phyloP scores from a whole-genome alignment of 306 rosid species.

The apple (Malus domestica) region DNA sequence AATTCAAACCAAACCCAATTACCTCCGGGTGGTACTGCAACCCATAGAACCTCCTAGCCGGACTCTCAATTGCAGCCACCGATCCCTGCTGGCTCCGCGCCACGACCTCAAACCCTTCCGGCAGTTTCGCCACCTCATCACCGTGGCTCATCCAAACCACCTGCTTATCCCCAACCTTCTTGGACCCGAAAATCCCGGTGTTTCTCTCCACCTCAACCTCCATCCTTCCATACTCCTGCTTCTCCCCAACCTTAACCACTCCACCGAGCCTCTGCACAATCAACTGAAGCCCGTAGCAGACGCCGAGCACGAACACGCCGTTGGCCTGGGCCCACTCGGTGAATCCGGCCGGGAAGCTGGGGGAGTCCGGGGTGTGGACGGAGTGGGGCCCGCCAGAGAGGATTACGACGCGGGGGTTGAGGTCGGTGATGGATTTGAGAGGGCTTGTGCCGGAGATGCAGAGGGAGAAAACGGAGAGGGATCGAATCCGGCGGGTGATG shows the following conservation, averaged over 20 bases:
- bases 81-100: slow-evolving; percentile 80
- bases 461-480: slow-evolving; percentile 79
- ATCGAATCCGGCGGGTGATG: slow-evolving; percentile 88
- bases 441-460: slow-evolving; percentile 77
- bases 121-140: slow-evolving; percentile 63
- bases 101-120: slow-evolving; percentile 59
- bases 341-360: slow-evolving; percentile 67
- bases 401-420: slow-evolving; percentile 65
- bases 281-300: slow-evolving; percentile 90
- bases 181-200: slow-evolving; percentile 38
- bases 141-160: slow-evolving; percentile 98
- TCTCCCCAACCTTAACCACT: slow-evolving; percentile 54
- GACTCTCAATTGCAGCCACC: slow-evolving; percentile 62
- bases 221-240: slow-evolving; percentile 93
- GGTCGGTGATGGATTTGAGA: slow-evolving; percentile 54
- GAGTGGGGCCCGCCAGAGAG: slow-evolving; percentile 99
- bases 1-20: not conserved
- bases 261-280: slow-evolving; percentile 86
- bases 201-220: slow-evolving; percentile 48
- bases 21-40: slow-evolving; percentile 99
- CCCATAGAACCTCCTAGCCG: slow-evolving; percentile 54
- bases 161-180: slow-evolving; percentile 42
- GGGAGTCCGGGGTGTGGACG: slow-evolving; percentile 71
- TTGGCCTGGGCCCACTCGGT: slow-evolving; percentile 64
- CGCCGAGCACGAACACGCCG: slow-evolving; percentile 61